Percentiles rank a stretch among this genome's conserved stretches.
Conservation (phyloP, 129 eudicot genomes). For the Oenanthe sinensis region DNA sequence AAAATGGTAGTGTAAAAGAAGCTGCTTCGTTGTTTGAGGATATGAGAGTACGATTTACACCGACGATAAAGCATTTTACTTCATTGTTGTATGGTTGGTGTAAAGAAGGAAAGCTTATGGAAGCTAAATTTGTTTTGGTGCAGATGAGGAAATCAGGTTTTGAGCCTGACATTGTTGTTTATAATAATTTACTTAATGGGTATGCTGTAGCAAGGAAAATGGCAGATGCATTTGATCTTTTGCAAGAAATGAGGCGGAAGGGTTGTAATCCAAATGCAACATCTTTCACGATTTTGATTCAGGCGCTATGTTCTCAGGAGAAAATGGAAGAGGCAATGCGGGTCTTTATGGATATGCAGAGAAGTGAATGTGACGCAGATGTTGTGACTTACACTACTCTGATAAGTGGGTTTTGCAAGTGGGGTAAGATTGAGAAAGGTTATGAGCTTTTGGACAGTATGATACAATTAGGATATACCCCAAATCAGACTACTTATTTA, state of each 20-base stretch:
- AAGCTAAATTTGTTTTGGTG: conserved; percentile 52
- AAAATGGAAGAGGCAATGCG: conserved; percentile 71
- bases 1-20: conserved; percentile 72
- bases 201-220: conserved; percentile 60
- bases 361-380: conserved; percentile 54
- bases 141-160: conserved; percentile 62
- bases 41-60: conserved; percentile 57
- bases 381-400: conserved; percentile 55
- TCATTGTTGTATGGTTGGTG: conserved; percentile 77
- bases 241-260: conserved; percentile 63
- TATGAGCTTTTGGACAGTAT: conserved; percentile 53
- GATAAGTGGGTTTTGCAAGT: conserved; percentile 64
- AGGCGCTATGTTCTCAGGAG: conserved; percentile 58
- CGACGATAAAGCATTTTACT: conserved; percentile 65
- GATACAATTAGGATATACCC: conserved; percentile 57
- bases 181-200: conserved; percentile 63
- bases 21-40: conserved; percentile 78
- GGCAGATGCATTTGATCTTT: conserved; percentile 69
- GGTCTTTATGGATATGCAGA: conserved; percentile 51
- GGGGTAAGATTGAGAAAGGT: conserved; percentile 48
- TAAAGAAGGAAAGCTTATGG: conserved; percentile 62
- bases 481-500: conserved; percentile 55
- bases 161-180: conserved; percentile 72
- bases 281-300: conserved; percentile 59
- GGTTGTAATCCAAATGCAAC: conserved; percentile 62